These are phyloP conservation scores for Xylariomycetidae sp. DNA, from an alignment of 2,329 filamentous ascomycete species.

Conservation along the genomic window DNA sequence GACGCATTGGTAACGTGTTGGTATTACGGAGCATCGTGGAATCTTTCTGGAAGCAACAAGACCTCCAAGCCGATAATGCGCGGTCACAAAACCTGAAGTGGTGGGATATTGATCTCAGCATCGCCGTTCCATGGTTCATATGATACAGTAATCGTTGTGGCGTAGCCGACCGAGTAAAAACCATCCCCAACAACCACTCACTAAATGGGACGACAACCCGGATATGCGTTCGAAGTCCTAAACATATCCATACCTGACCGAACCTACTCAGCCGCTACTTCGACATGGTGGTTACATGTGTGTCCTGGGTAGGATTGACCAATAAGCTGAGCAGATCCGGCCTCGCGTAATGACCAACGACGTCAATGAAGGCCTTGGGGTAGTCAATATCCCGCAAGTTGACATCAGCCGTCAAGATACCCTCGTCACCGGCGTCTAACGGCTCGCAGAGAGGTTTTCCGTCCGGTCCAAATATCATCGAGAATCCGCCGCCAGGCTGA, in stretches of 20 bases:
- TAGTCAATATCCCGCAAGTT: constrained; percentile 40
- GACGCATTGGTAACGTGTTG: constrained; percentile 41
- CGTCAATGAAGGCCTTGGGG: constrained; percentile 35
- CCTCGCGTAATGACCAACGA: constrained; percentile 32
- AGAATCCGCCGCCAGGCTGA: constrained; percentile 39
- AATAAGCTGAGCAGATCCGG: constrained; percentile 36
- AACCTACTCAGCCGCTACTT: too few species aligned
- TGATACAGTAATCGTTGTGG: too few species aligned
- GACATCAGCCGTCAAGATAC: constrained; percentile 46
- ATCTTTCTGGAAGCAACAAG: constrained; percentile 40
- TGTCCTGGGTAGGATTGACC: constrained; percentile 30
- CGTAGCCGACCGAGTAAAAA: too few species aligned
- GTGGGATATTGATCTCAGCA: constrained; percentile 33
- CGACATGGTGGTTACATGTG: constrained; percentile 24
- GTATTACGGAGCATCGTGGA: constrained; percentile 40
- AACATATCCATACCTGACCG: too few species aligned
- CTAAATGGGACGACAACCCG: too few species aligned
- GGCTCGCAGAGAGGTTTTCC: constrained; percentile 40
- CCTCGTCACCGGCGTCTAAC: constrained; percentile 36
- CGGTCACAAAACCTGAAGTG: constrained; percentile 28
- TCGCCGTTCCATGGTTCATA: constrained; percentile 31
- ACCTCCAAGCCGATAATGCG: constrained; percentile 32
- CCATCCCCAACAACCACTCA: too few species aligned
- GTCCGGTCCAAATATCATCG: constrained; percentile 48
- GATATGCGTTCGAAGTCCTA: too few species aligned